Conservation (phyloP, 169 alveolate genomes). For the Plasmodium sp. region DNA sequence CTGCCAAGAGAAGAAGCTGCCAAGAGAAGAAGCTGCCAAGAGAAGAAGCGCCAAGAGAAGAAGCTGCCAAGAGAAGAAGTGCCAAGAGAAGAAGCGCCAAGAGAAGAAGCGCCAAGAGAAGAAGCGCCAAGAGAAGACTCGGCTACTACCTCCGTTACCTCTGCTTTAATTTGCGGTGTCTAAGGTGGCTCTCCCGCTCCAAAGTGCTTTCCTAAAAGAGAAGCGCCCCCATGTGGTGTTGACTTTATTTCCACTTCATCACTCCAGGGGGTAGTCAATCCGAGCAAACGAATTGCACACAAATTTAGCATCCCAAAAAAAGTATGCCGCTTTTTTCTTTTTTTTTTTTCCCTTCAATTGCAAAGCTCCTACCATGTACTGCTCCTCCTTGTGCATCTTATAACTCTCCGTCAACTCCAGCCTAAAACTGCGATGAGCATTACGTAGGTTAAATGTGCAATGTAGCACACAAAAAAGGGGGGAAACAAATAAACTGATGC, state of each 20-base stretch:
- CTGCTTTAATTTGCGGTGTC: constrained; percentile 14
- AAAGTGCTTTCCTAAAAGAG: constrained; percentile 21
- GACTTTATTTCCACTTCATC: neutral
- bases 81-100: neutral
- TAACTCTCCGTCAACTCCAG: constrained; percentile 44
- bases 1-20: too few relatives aligned
- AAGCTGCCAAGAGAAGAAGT: too few relatives aligned
- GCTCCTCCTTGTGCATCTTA: constrained; percentile 62
- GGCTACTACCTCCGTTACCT: constrained; percentile 4
- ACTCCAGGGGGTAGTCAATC: neutral
- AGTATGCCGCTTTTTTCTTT: neutral
- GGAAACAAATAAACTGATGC: neutral
- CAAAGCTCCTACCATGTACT: constrained; percentile 29
- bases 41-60: neutral
- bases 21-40: too few relatives aligned
- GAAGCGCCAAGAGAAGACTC: neutral
- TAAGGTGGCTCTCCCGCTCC: constrained; percentile 12
- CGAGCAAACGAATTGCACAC: neutral
- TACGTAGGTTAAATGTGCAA: neutral
- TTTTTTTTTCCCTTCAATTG: neutral
- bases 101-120: neutral
- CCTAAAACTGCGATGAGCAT: constrained; percentile 28
- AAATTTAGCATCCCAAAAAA: neutral
- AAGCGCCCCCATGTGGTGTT: neutral
- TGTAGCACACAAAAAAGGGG: neutral